Evolutionary conservation across 2,329 filamentous ascomycete genomes (phyloP), one percentile per base, ranked within the genome.

Genomic region (Thielaviopsis ethacetica): DNA sequence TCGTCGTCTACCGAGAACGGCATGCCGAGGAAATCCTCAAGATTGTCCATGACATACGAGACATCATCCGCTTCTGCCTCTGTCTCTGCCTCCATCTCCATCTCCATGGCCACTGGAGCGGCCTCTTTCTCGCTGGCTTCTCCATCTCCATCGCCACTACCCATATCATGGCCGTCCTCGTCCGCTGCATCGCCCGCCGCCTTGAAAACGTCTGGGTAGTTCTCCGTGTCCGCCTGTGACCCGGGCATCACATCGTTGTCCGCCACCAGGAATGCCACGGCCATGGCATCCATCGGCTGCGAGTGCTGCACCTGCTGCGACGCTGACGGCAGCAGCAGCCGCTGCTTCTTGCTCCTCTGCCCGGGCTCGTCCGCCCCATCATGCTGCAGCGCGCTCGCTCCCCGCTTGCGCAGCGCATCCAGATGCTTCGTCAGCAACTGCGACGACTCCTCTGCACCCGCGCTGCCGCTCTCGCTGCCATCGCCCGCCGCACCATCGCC

Each of bases 241-340:
- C 59, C 59, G 2, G 54, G 54, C 22, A 62, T 62, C 26, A 52
- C 65, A 15, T 61, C 59, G 61, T 61, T 58, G 62, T 79, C 76
- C 5, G 74, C 76, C n/a, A 70, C 66, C 27, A 72, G 66, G 61
- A 79, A 80, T 6, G 74, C 73, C 61, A 75, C 68, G 0, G 76
- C 76, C 73, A 78, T 77, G 6, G 74, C 76, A 58, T 68, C 70
- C 17, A 75, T 62, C 0, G 65, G 65, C 6, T 74, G 72, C 34
- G 74, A 78, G 41, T 67, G 63, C 13, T 66, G 67, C 12, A 60
- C 66, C 61, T 70, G 71, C 62, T 77, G 75, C 5, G 73, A 76
- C 13, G 67, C 69, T 19, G 70, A 72, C 4, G 73, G 74, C 2
- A 76, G 64, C 2, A 76, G 64, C 1, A 77, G 64, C 15, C 66